A percentile compares a stretch with the other conserved stretches of the same genome.
Evolutionary conservation across 148 eudicot species (phyloP).

Genomic region (Camellia lanceoleosa): DNA sequence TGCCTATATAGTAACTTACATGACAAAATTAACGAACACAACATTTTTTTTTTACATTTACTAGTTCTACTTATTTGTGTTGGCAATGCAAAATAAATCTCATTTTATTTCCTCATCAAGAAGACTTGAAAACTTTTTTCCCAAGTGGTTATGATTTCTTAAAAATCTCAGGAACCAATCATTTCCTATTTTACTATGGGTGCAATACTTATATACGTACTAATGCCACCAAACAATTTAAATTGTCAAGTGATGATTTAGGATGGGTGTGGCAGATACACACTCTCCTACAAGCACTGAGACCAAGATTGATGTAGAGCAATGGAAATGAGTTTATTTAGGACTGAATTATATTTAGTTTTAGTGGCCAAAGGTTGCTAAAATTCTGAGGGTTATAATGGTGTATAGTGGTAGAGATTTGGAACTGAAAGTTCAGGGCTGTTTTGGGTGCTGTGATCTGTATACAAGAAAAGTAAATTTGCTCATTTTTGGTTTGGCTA

Average conservation of each 20-base stretch:
- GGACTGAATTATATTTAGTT: background rate
- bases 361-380: background rate
- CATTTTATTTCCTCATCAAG: background rate
- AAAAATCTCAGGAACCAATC: background rate
- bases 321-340: background rate
- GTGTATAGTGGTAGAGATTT: background rate
- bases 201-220: background rate
- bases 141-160: background rate
- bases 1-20: background rate
- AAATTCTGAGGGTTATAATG: background rate
- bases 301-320: background rate
- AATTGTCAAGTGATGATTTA: background rate
- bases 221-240: background rate
- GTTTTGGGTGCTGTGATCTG: background rate
- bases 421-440: background rate
- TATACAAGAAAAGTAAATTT: background rate
- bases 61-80: constrained; percentile 9
- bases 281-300: background rate
- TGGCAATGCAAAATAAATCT: background rate
- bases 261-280: background rate
- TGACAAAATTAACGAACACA: background rate
- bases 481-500: background rate
- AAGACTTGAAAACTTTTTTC: background rate
- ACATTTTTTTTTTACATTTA: background rate
- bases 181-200: background rate